Conservation (phyloP, 257 asterid genomes). For the Solanum clarkiae region DNA sequence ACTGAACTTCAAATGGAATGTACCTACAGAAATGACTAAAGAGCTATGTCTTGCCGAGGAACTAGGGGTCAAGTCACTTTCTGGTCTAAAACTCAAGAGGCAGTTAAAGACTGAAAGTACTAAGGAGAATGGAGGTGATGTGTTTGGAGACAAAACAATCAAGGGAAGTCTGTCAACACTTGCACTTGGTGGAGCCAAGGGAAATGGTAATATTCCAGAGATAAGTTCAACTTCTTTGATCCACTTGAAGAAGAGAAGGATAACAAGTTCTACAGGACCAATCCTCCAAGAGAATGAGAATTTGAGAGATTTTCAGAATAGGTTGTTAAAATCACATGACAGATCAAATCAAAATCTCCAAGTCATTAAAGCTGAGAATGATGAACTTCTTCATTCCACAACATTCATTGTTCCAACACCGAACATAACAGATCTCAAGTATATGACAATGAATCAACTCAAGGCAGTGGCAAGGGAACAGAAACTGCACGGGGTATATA, state of each 20-base stretch:
- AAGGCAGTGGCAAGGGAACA: slow-evolving; percentile 24
- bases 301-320: not conserved
- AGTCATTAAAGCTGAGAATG: not conserved
- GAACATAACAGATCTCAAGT: not conserved
- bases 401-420: not conserved
- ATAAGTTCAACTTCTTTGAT: not conserved
- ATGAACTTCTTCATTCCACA: not conserved
- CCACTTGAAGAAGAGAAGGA: not conserved
- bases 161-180: not conserved
- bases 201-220: not conserved
- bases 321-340: not conserved
- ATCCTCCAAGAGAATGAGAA: not conserved
- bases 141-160: not conserved
- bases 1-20: not conserved
- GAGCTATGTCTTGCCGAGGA: slow-evolving; percentile 9
- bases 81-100: slow-evolving; percentile 1
- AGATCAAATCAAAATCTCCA: not conserved
- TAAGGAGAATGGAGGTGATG: not conserved
- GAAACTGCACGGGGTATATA: slow-evolving; percentile 10
- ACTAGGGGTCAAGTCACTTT: slow-evolving; percentile 5
- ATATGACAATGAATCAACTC: slow-evolving; percentile 11
- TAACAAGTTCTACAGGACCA: not conserved
- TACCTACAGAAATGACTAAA: not conserved
- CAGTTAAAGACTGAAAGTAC: not conserved
- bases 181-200: not conserved